Percentiles rank a stretch among this genome's conserved stretches.
Conservation (phyloP, 495 filamentous ascomycete species). For the Neurospora sp. region DNA sequence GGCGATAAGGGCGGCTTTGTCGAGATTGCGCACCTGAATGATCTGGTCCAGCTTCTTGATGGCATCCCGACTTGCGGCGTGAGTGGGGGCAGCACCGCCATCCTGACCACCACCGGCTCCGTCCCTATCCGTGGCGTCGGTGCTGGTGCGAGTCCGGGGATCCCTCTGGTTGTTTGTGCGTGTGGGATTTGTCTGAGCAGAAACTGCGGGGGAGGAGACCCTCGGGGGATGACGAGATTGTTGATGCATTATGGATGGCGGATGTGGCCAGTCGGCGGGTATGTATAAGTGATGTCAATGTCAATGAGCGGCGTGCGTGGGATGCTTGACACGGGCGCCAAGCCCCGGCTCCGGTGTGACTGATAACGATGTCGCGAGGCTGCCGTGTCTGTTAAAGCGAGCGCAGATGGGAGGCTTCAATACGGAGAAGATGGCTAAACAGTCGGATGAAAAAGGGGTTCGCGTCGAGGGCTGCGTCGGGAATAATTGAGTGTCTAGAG, state of each 20-base stretch:
- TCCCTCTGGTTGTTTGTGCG: conserved; percentile 67
- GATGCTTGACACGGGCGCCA: not conserved
- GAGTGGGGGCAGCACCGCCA: conserved; percentile 33
- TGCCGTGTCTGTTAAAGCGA: not conserved
- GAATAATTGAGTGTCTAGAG: not conserved
- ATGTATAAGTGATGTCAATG: not conserved
- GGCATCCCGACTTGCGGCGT: conserved; percentile 46
- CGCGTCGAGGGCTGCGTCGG: not conserved
- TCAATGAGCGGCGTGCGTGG: not conserved
- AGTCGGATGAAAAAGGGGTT: not conserved
- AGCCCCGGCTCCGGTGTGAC: not conserved
- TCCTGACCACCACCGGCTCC: conserved; percentile 26
- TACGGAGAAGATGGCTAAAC: not conserved
- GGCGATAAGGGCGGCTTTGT: not conserved
- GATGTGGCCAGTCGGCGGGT: not conserved
- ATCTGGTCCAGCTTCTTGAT: conserved; percentile 79
- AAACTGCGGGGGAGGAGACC: conserved; percentile 55
- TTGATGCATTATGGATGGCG: conserved; percentile 59
- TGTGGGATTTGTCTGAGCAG: conserved; percentile 54
- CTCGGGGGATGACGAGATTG: conserved; percentile 62
- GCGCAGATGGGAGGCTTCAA: not conserved
- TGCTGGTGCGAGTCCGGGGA: conserved; percentile 25
- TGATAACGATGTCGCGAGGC: not conserved
- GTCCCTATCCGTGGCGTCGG: conserved; percentile 27
- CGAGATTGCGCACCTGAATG: conserved; percentile 56